Conservation (phyloP, 2,329 filamentous ascomycete genomes). For the Orbilia brochopaga region DNA sequence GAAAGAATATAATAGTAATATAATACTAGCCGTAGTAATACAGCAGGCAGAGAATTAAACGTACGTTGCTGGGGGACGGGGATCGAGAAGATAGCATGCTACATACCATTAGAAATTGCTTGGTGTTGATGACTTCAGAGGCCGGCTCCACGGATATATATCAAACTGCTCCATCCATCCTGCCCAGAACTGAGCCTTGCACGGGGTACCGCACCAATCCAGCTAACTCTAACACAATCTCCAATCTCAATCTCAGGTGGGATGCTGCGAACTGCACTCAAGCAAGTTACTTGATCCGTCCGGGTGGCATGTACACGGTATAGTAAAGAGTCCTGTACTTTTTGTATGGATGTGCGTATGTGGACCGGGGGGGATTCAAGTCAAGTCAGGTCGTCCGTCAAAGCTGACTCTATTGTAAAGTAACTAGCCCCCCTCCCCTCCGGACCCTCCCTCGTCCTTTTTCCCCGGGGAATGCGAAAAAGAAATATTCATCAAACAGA, state of each 20-base stretch:
- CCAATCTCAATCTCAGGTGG: slow-evolving; percentile 12
- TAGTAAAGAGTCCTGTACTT: background rate
- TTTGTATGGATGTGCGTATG: background rate
- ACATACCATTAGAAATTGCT: slow-evolving; percentile 50
- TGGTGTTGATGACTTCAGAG: slow-evolving; percentile 51
- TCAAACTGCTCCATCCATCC: slow-evolving; percentile 35
- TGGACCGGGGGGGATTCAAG: background rate
- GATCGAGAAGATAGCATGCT: slow-evolving; percentile 10
- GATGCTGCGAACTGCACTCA: slow-evolving; percentile 8
- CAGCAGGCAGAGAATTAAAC: slow-evolving; percentile 13
- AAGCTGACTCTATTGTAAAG: too few species aligned
- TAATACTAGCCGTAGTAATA: too few species aligned
- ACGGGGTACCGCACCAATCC: slow-evolving; percentile 11
- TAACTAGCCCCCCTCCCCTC: slow-evolving; percentile 12
- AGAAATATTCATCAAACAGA: slow-evolving; percentile 19
- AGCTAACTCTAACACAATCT: slow-evolving; percentile 19
- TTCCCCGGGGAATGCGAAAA: slow-evolving; percentile 35
- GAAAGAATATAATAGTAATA: slow-evolving; percentile 2
- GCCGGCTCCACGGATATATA: slow-evolving; percentile 52
- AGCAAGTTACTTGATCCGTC: slow-evolving; percentile 11
- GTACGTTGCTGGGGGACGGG: slow-evolving; percentile 19
- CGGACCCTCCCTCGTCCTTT: too few species aligned
- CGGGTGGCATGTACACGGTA: slow-evolving; percentile 6
- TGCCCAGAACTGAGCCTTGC: background rate
- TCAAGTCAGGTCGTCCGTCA: background rate